phyloP scores from a whole-genome alignment of 805 yeast genomes.

The Torulaspora maleeae region DNA sequence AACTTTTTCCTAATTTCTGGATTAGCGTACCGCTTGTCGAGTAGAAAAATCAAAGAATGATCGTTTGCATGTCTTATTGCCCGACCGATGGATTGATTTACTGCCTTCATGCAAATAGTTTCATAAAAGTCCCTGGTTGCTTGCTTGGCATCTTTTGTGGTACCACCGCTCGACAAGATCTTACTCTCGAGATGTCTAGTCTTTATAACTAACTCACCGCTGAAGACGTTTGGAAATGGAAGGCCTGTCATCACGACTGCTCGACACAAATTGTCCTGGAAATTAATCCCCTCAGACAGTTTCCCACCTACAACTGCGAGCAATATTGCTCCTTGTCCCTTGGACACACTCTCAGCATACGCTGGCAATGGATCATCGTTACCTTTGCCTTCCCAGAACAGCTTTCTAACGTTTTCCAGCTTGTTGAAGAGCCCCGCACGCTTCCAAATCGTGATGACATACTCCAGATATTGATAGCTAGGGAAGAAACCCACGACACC shows the following conservation, averaged over 20 bases:
- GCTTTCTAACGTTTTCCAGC: conserved; percentile 40
- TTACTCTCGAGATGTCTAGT: conserved; percentile 55
- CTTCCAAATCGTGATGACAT: conserved; percentile 53
- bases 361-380: conserved; percentile 46
- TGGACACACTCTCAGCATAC: conserved; percentile 44
- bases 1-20: conserved; percentile 51
- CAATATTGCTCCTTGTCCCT: conserved; percentile 54
- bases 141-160: conserved; percentile 42
- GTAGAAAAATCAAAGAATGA: conserved; percentile 66
- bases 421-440: conserved; percentile 29
- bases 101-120: conserved; percentile 83
- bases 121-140: conserved; percentile 62
- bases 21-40: conserved; percentile 59
- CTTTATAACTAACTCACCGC: conserved; percentile 77
- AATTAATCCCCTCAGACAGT: conserved; percentile 90
- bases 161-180: conserved; percentile 46
- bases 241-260: conserved; percentile 82
- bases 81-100: conserved; percentile 89
- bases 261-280: conserved; percentile 81
- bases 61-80: conserved; percentile 82
- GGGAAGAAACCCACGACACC: conserved; percentile 85
- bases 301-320: conserved; percentile 90
- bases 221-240: conserved; percentile 80
- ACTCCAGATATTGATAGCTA: conserved; percentile 66
- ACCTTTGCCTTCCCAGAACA: conserved; percentile 54